Percentiles rank a stretch among this genome's conserved stretches.
Evolutionary conservation across 805 yeast genomes (phyloP).

Genomic region (Candida gorgasii): DNA sequence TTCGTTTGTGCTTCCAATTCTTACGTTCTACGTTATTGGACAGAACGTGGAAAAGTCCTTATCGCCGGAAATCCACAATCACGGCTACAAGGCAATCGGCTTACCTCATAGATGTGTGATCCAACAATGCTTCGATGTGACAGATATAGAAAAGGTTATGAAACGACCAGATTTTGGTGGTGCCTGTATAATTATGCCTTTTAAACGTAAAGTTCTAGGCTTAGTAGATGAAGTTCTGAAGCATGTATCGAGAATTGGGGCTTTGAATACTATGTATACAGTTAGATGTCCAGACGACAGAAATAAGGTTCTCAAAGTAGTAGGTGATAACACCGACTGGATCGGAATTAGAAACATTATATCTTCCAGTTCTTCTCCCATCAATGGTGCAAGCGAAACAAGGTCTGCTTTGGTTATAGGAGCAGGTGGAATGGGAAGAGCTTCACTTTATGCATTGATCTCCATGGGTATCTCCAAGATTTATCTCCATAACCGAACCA

Average conservation of each 20-base stretch:
- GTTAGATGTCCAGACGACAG: conserved; percentile 14
- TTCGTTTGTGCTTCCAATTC: conserved; percentile 14
- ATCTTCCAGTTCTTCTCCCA: conserved; percentile 16
- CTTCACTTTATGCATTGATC: conserved; percentile 19
- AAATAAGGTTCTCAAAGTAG: conserved; percentile 10
- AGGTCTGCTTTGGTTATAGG: conserved; percentile 20
- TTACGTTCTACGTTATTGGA: conserved; percentile 18
- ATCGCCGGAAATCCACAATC: conserved; percentile 16
- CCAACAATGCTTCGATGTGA: conserved; percentile 14
- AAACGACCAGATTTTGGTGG: conserved; percentile 19
- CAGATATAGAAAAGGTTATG: conserved; percentile 9
- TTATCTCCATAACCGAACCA: conserved; percentile 15
- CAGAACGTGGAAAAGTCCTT: conserved; percentile 12
- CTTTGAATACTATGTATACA: conserved; percentile 16
- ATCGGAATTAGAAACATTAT: conserved; percentile 14
- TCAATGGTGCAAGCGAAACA: conserved; percentile 17
- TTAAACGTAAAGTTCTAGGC: conserved; percentile 14
- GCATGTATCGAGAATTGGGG: conserved; percentile 19
- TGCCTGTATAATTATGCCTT: conserved; percentile 17
- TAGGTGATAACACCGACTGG: conserved; percentile 23
- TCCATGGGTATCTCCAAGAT: conserved; percentile 16
- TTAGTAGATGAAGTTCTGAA: conserved; percentile 16
- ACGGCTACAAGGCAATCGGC: conserved; percentile 16
- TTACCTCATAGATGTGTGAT: conserved; percentile 14
- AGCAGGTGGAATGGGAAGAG: conserved; percentile 20